phyloP scores from a whole-genome alignment of 2,329 filamentous ascomycete species.

The Lasiodiplodia citricola region DNA sequence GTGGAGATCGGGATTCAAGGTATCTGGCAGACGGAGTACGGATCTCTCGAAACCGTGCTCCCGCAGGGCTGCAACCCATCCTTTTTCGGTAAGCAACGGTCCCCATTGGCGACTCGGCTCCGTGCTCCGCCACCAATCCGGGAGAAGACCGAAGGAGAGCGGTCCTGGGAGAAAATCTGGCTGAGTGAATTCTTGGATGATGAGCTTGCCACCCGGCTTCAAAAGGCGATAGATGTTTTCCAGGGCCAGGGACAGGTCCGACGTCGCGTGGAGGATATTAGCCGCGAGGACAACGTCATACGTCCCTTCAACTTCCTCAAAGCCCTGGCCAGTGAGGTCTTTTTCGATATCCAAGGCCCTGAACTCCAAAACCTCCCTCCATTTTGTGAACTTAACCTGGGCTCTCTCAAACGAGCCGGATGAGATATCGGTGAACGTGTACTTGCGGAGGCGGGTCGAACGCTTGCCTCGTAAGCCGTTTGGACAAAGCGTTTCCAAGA shows the following conservation, averaged over 20 bases:
- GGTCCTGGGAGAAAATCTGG: slow-evolving; percentile 1
- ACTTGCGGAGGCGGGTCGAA: slow-evolving; percentile 21
- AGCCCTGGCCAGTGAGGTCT: slow-evolving; percentile 24
- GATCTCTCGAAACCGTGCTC: slow-evolving; percentile 13
- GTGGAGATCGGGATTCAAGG: slow-evolving; percentile 10
- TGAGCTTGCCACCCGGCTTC: slow-evolving; percentile 51
- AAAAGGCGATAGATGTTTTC: slow-evolving; percentile 31
- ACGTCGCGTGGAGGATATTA: slow-evolving; percentile 28
- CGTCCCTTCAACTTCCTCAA: slow-evolving; percentile 28
- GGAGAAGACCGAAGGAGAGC: slow-evolving; percentile 7
- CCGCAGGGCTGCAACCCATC: slow-evolving; percentile 6
- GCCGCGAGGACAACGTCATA: slow-evolving; percentile 26
- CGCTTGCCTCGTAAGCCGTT: slow-evolving; percentile 7
- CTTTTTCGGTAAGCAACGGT: slow-evolving; percentile 9
- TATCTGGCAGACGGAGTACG: slow-evolving; percentile 9
- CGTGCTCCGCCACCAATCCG: slow-evolving; percentile 28
- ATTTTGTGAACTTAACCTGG: slow-evolving; percentile 21
- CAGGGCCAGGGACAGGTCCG: slow-evolving; percentile 28
- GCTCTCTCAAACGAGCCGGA: slow-evolving; percentile 30
- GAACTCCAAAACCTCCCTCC: slow-evolving; percentile 19
- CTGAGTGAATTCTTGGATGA: slow-evolving; percentile 35
- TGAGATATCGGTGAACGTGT: slow-evolving; percentile 35
- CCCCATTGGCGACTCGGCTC: slow-evolving; percentile 9
- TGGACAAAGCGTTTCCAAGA: slow-evolving; percentile 11
- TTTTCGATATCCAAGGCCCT: slow-evolving; percentile 26